A percentile compares a stretch with the other conserved stretches of the same genome.
These are phyloP conservation scores for Debaryomyces sp. DNA, from an alignment of 1,139 yeast genomes.

Conservation along the genomic window DNA sequence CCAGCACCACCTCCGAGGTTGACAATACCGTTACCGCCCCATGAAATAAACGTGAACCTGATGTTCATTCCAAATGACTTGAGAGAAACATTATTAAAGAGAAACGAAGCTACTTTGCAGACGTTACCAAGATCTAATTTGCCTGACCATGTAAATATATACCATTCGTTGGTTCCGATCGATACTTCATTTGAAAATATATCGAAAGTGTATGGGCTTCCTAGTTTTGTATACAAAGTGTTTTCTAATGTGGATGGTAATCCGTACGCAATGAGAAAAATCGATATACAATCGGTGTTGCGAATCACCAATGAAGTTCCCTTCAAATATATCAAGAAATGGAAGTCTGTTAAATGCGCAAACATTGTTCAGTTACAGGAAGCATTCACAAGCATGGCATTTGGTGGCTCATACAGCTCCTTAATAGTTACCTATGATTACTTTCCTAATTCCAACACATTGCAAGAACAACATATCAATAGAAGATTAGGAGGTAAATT, in stretches of 20 bases:
- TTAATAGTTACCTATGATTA: conserved; percentile 45
- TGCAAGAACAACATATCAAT: conserved; percentile 36
- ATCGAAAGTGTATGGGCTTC: conserved; percentile 60
- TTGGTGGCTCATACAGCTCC: conserved; percentile 64
- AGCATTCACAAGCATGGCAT: conserved; percentile 85
- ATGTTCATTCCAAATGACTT: conserved; percentile 75
- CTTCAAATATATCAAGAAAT: conserved; percentile 38
- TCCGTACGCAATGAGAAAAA: conserved; percentile 72
- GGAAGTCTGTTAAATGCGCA: conserved; percentile 54
- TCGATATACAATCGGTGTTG: conserved; percentile 53
- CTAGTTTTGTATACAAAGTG: conserved; percentile 74
- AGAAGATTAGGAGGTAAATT: conserved; percentile 35
- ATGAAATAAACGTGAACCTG: conserved; percentile 69
- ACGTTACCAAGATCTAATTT: conserved; percentile 60
- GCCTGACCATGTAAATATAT: conserved; percentile 78
- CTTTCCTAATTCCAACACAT: conserved; percentile 40
- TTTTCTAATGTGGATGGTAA: conserved; percentile 79
- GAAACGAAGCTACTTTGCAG: conserved; percentile 82
- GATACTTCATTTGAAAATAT: conserved; percentile 60
- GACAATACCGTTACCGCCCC: conserved; percentile 59
- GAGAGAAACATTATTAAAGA: conserved; percentile 70
- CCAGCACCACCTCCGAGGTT: conserved; percentile 84
- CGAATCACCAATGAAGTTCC: conserved; percentile 58
- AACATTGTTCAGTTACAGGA: conserved; percentile 72
- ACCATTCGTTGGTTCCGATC: conserved; percentile 85